Base-by-base conservation (phyloP, 129 eudicot genomes). In the Helichrysum umbraculigerum region DNA sequence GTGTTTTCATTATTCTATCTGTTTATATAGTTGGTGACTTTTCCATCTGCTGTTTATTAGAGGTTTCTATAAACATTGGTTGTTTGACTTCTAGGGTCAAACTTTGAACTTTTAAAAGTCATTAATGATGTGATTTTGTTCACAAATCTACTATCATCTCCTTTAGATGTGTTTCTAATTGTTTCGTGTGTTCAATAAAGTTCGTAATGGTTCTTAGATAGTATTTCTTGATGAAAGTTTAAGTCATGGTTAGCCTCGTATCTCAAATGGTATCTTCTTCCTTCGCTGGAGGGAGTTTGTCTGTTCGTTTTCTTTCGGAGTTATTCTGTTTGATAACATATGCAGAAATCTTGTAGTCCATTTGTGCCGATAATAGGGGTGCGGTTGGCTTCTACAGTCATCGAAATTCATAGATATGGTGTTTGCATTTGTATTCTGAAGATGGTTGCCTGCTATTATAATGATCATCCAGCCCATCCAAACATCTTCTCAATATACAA, bases 51-150 rank as follows among this genome's bases (percentile, higher is more conserved):
- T 47, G 54, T 47, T 47, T 14, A 14, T 14, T 47, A 11, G 12
- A 10, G 52, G 15, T 44, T 44, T 44, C 52, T 44, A 80, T 50
- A 22, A 78, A 25, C 19, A 56, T 2, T 68, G 75, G 47, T 57
- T 61, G 56, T 44, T 78, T 65, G 73, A 34, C 82, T 62, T 82
- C 54, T 29, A 10, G 19, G 51, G 60, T 58, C 50, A 39, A 25
- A 52, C 20, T 15, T 12, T 5, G n/a, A 15, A 10, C 57, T 16
- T 85, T 75, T 9, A 6, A 60, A 70, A 44, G 30, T 60, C 6
- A 22, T 52, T 20, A 42, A 15, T 37, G 32, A 33, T n/a, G 41
- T 59, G 51, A 58, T 15, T 47, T 7, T 76, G 14, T 66, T 52
- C 32, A 22, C 21, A 58, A 68, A 57, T 25, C 3, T 34, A 17